phyloP scores from a whole-genome alignment of 2,329 filamentous ascomycete species.

The Dactylella cylindrospora region DNA sequence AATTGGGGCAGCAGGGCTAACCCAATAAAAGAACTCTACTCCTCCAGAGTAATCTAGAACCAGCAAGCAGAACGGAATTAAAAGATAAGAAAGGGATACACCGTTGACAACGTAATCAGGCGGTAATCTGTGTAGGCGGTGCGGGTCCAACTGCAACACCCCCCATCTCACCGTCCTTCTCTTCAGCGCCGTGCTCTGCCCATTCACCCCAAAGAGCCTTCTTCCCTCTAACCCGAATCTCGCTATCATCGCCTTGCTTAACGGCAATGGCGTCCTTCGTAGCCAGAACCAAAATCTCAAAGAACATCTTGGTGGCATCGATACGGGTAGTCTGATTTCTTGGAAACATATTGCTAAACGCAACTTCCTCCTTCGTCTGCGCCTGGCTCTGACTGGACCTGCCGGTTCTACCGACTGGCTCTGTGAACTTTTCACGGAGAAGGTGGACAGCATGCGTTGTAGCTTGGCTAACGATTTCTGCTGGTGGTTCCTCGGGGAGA shows the following conservation, averaged over 20 bases:
- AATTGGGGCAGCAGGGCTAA: too few species aligned
- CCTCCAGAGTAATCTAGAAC: background rate
- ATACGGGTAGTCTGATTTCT: constrained; percentile 77
- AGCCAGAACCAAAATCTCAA: constrained; percentile 89
- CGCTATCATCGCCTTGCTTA: constrained; percentile 74
- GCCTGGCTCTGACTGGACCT: constrained; percentile 59
- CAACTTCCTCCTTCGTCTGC: constrained; percentile 68
- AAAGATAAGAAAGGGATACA: background rate
- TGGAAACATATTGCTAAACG: constrained; percentile 90
- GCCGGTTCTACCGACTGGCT: constrained; percentile 57
- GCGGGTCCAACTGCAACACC: constrained; percentile 39
- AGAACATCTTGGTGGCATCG: constrained; percentile 99
- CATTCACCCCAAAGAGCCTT: constrained; percentile 94
- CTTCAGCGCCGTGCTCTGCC: constrained; percentile 69
- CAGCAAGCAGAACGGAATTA: background rate
- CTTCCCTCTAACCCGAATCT: constrained; percentile 82
- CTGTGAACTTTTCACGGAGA: constrained; percentile 81
- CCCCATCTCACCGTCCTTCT: constrained; percentile 45
- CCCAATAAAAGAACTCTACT: too few species aligned
- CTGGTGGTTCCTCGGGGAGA: constrained; percentile 62
- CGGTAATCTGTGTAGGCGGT: constrained; percentile 45
- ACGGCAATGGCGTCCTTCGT: constrained; percentile 98
- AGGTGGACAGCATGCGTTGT: constrained; percentile 96
- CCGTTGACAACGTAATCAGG: too few species aligned
- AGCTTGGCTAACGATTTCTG: constrained; percentile 58